Evolutionary conservation across 2,329 filamentous ascomycete species (phyloP).

Genomic region (Mariannaea elegans): DNA sequence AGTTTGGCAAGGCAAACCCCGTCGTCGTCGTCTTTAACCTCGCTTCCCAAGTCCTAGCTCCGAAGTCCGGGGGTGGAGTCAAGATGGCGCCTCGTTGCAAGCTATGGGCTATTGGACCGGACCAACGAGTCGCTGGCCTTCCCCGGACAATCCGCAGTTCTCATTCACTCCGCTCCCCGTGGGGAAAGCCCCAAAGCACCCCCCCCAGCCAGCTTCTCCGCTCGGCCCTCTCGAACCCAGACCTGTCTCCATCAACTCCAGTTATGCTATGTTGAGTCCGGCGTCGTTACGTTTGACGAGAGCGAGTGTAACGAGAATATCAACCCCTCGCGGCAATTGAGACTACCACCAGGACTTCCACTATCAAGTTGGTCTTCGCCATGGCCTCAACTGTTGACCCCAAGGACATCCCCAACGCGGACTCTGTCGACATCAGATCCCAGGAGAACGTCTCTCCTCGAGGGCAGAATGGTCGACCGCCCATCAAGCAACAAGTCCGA

Average conservation of each 20-base stretch:
- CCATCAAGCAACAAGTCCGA: slow-evolving; percentile 49
- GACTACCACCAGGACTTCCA: neutral
- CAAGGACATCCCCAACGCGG: slow-evolving; percentile 23
- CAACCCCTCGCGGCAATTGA: neutral
- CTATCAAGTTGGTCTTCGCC: slow-evolving; percentile 4
- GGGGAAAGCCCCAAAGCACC: slow-evolving; percentile 12
- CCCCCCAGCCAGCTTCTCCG: slow-evolving; percentile 20
- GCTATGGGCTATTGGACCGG: neutral
- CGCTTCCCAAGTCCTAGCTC: slow-evolving; percentile 6
- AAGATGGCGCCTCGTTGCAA: slow-evolving; percentile 3
- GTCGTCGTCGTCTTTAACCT: neutral
- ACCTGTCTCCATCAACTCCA: slow-evolving; percentile 9
- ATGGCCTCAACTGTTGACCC: slow-evolving; percentile 30
- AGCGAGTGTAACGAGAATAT: neutral
- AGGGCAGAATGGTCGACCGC: slow-evolving; percentile 33
- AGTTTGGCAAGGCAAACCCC: slow-evolving; percentile 10
- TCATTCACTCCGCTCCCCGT: slow-evolving; percentile 12
- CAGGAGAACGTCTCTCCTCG: slow-evolving; percentile 49
- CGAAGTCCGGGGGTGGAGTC: slow-evolving; percentile 14
- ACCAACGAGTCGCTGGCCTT: neutral
- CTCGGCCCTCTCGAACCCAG: slow-evolving; percentile 9
- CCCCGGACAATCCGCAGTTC: slow-evolving; percentile 12
- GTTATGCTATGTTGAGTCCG: slow-evolving; percentile 4
- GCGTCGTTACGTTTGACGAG: neutral
- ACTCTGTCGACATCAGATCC: slow-evolving; percentile 36